Base-by-base conservation (phyloP, 257 asterid species). In the Pogostemon cablin region DNA sequence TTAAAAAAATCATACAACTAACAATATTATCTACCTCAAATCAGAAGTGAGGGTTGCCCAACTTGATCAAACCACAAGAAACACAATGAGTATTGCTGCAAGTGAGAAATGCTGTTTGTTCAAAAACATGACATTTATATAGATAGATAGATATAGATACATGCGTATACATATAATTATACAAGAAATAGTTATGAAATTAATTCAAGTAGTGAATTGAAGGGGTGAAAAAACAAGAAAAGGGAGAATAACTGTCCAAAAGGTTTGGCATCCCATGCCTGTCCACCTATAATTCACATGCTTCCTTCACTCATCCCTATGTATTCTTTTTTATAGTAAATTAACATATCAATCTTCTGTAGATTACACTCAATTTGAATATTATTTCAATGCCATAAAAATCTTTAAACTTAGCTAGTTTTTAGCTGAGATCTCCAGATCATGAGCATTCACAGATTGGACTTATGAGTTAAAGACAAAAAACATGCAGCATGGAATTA, bases 231-330 rank as follows among this genome's bases (percentile, higher is more conserved):
- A 77, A 6, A 12, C 5, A 72, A 67, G 52, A 41, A 62, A 67
- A 60, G 44, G 42, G 68, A 77, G 88, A 80, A 85, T 89, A 81
- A 85, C 77, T 81, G 91, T 79, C 76, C 78, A 43, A 72, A 74
- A 82, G 79, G 81, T 58, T 71, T 68, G 83, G 81, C 73, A 69
- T 82, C 90, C 96, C 93, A 89, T 89, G 85, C 89, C 82, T 77
- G 65, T 79, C 77, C 87, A 83, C 80, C 89, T 75, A 77, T 38
- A 79, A 32, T 58, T 87, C 89, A 88, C 95, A 81, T 88, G 89
- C 77, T 79, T 10, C 77, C 7, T 65, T 75, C 86, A 76, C 83
- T 49, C 9, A 67, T 68, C 80, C 80, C 80, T 12, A 77, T 72
- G 80, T 47, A 57, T 57, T 15, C 72, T 69, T 71, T 49, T 66